A percentile compares a stretch with the other conserved stretches of the same genome.
phyloP scores from a whole-genome alignment of 495 filamentous ascomycete species.

The Ramalina intermedia region DNA sequence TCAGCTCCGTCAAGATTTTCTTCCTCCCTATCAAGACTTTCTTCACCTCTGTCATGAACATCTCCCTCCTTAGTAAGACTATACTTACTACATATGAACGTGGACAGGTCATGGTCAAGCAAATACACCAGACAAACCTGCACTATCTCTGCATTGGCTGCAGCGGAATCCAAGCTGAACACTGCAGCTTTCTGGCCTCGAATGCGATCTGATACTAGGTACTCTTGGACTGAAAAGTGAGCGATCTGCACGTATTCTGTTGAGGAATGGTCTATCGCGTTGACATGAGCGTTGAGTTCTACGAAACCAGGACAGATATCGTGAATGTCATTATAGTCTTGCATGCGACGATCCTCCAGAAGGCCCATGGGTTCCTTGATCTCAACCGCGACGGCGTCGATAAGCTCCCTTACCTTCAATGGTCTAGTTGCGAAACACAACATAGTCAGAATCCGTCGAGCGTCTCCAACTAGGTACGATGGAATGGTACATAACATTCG shows the following conservation, averaged over 20 bases:
- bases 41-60: background rate
- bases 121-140: constrained; percentile 21
- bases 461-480: background rate
- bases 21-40: background rate
- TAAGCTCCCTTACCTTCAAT: background rate
- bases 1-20: background rate
- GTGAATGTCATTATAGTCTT: background rate
- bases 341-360: background rate
- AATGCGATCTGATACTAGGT: constrained; percentile 23
- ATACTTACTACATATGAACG: background rate
- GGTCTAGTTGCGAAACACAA: background rate
- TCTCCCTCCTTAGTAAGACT: no score
- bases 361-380: background rate
- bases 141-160: constrained; percentile 18
- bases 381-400: background rate
- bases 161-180: constrained; percentile 11
- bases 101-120: constrained; percentile 14
- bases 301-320: background rate
- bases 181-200: constrained; percentile 9
- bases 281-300: background rate
- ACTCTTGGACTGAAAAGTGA: constrained; percentile 28
- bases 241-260: constrained; percentile 15
- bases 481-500: constrained; percentile 14
- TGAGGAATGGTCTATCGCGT: no score
- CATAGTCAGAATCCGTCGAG: background rate